Base-by-base conservation (phyloP, 768 basidiomycete species). In the Termitomyces sp. region DNA sequence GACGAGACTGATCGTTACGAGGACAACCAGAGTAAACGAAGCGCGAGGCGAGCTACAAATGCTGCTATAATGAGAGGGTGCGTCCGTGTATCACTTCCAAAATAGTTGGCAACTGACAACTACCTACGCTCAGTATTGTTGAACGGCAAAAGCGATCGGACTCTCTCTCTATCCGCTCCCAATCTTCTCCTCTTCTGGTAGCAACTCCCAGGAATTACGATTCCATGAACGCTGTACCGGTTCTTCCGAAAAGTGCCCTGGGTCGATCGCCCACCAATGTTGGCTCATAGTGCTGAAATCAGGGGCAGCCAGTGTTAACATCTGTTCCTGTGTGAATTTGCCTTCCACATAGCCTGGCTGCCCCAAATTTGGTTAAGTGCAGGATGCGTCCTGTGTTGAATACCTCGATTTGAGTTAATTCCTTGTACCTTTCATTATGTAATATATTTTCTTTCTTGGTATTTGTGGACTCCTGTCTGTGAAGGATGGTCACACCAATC, bases 1-100 rank as follows among this genome's bases (percentile, higher is more conserved):
- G 94, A 96, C 64, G 94, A 97, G 71, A 96, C 94, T 2, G 94
- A 97, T 71, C 79, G 85, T 28, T 95, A 89, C 63, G 85, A 91
- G 61, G 91, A 93, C 62, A 97, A 96, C 65, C 85, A 85, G 48
- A 86, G 84, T 51, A 94, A 94, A 66, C 79, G 78, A 57, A 74
- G 77, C 8, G 94, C 90, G 0, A 85, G 79, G 60, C 78, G 94
- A 14, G 70, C 80, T 57, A 87, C 86, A 12, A 91, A 85, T 12
- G 81, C 87, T 8, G 80, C 82, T 8, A 78, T 92, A 40, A 92
- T 95, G 88, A 77, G 82, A 64, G 88, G 89, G 89, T 90, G 33
- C 37, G 79, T 70, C 14, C 30, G 60, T 28, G 12, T 45, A 11
- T 47, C 10, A 7, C 41, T n/a, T 38, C 17, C 9, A 56, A 30